phyloP scores from a whole-genome alignment of 2,329 filamentous ascomycete species.

The Shiraia bambusicola region DNA sequence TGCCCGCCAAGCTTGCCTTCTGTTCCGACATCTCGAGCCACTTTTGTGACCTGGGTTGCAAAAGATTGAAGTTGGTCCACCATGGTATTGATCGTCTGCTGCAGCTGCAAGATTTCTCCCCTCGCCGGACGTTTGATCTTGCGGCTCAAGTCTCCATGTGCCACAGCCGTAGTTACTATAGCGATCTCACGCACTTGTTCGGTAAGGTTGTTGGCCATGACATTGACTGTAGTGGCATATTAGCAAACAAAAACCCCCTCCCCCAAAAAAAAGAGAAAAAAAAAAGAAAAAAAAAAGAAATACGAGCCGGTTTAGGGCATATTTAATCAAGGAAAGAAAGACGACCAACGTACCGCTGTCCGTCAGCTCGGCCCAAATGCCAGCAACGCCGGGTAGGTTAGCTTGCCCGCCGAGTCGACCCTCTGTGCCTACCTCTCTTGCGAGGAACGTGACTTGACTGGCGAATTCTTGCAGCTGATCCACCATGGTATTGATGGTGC shows the following conservation, averaged over 20 bases:
- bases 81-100: conserved; percentile 79
- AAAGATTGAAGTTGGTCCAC: conserved; percentile 67
- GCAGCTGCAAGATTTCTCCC: conserved; percentile 91
- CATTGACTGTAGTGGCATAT: conserved; percentile 66
- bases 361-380: conserved; percentile 96
- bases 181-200: conserved; percentile 98
- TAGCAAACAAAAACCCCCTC: no score
- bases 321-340: no score
- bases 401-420: conserved; percentile 92
- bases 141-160: conserved; percentile 88
- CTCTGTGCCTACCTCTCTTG: conserved; percentile 93
- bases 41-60: conserved; percentile 65
- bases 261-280: no score
- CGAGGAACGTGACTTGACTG: conserved; percentile 91
- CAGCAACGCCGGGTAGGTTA: conserved; percentile 88
- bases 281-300: no score
- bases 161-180: conserved; percentile 92
- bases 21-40: conserved; percentile 64
- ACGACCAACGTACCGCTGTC: conserved; percentile 53
- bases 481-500: conserved; percentile 99
- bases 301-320: conserved; percentile 17
- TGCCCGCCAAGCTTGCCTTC: conserved; percentile 65
- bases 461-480: conserved; percentile 96
- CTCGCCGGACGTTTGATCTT: conserved; percentile 94
- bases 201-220: conserved; percentile 97